Evolutionary conservation across 2,329 filamentous ascomycete species (phyloP).

Genomic region (Cordyceps fumosorosea): DNA sequence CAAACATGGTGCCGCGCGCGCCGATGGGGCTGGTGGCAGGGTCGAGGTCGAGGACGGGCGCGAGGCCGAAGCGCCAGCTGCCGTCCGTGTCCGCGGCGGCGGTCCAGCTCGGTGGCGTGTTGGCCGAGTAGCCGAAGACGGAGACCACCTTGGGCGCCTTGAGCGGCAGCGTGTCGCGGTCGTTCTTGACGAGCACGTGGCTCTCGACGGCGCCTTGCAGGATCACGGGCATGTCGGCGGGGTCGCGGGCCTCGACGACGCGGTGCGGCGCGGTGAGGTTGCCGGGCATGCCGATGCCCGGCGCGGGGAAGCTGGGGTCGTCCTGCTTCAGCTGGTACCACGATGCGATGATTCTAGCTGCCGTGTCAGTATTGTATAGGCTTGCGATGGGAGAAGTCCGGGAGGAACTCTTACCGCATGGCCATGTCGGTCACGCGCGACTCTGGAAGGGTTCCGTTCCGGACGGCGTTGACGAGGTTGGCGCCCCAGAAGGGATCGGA

Average conservation of each 20-base stretch:
- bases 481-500: slow-evolving; percentile 34
- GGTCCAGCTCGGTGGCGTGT: slow-evolving; percentile 37
- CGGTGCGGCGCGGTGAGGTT: slow-evolving; percentile 43
- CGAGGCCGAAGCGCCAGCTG: slow-evolving; percentile 30
- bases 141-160: slow-evolving; percentile 44
- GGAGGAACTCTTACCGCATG: slow-evolving; percentile 24
- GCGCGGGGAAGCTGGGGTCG: slow-evolving; percentile 33
- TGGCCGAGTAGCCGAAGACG: slow-evolving; percentile 56
- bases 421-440: slow-evolving; percentile 56
- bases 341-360: slow-evolving; percentile 37
- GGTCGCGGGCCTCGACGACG: slow-evolving; percentile 50
- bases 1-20: slow-evolving; percentile 31
- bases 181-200: slow-evolving; percentile 59
- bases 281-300: slow-evolving; percentile 46
- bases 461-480: slow-evolving; percentile 53
- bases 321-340: slow-evolving; percentile 53
- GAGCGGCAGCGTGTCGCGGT: slow-evolving; percentile 47
- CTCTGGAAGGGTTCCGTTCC: slow-evolving; percentile 51
- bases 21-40: slow-evolving; percentile 35
- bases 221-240: slow-evolving; percentile 30
- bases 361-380: neutral
- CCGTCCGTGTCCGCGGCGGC: slow-evolving; percentile 26
- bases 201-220: slow-evolving; percentile 54
- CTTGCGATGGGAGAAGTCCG: neutral
- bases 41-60: slow-evolving; percentile 30